phyloP scores from a whole-genome alignment of 345 rosid genomes.

The Conringia planisiliqua region DNA sequence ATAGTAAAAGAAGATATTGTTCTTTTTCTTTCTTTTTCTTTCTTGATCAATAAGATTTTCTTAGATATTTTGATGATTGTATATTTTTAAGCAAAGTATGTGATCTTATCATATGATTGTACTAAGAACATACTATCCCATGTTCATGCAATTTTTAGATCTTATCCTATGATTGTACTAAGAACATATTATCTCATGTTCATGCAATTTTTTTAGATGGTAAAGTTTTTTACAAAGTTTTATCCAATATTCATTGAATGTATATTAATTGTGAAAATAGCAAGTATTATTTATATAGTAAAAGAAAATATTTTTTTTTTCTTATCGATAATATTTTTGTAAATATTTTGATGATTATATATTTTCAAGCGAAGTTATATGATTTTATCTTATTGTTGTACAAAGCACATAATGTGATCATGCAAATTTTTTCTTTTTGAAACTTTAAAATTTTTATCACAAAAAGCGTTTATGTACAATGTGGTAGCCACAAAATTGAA shows the following conservation, averaged over 20 bases:
- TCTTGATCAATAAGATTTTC: not conserved
- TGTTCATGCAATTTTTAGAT: not conserved
- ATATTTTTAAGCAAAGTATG: not conserved
- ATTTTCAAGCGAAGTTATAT: no score
- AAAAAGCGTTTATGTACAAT: not conserved
- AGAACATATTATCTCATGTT: not conserved
- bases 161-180: not conserved
- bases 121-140: not conserved
- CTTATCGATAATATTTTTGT: no score
- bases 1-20: not conserved
- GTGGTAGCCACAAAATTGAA: not conserved
- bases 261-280: no score
- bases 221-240: no score
- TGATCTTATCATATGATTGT: not conserved
- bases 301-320: no score
- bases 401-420: not conserved
- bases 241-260: no score
- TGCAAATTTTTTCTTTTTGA: not conserved
- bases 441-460: not conserved
- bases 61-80: no score
- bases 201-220: not conserved
- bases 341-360: no score
- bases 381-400: not conserved
- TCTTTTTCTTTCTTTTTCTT: not conserved
- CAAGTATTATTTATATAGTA: no score